Evolutionary conservation across 306 rosid species (phyloP).

Genomic region (Cucurbita argyrosperma): DNA sequence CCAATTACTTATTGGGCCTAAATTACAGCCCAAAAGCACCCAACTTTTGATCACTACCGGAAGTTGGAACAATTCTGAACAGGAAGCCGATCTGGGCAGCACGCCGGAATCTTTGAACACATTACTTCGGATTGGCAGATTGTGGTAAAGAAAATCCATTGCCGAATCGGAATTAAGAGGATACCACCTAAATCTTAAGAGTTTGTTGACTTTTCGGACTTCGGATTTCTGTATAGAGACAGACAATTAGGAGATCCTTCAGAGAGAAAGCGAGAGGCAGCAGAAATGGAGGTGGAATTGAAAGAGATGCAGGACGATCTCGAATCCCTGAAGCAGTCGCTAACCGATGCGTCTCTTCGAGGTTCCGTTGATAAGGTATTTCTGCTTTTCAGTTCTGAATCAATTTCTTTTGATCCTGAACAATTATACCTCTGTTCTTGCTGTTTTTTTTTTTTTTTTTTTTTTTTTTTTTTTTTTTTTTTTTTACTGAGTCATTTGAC

Average conservation of each 20-base stretch:
- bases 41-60: not conserved
- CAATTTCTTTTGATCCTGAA: not conserved
- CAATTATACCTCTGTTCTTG: not conserved
- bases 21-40: not conserved
- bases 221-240: not conserved
- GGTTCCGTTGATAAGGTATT: constrained; percentile 45
- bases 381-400: not conserved
- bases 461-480: too few species aligned
- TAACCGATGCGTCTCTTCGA: constrained; percentile 45
- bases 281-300: constrained; percentile 57
- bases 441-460: not conserved
- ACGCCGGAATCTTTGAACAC: not conserved
- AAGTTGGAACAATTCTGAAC: not conserved
- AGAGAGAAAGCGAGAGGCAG: constrained; percentile 1
- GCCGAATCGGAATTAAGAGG: not conserved
- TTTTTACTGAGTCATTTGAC: not conserved
- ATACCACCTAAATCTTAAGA: not conserved
- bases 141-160: not conserved
- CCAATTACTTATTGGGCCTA: not conserved
- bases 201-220: not conserved
- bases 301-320: constrained; percentile 51
- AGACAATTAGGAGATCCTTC: not conserved
- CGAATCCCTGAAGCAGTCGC: constrained; percentile 56
- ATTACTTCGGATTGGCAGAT: not conserved
- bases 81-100: not conserved